Percentiles rank a stretch among this genome's conserved stretches.
These are phyloP conservation scores for Cetraspora pellucida DNA, from an alignment of 192 early-diverging fungal species.

Conservation along the genomic window DNA sequence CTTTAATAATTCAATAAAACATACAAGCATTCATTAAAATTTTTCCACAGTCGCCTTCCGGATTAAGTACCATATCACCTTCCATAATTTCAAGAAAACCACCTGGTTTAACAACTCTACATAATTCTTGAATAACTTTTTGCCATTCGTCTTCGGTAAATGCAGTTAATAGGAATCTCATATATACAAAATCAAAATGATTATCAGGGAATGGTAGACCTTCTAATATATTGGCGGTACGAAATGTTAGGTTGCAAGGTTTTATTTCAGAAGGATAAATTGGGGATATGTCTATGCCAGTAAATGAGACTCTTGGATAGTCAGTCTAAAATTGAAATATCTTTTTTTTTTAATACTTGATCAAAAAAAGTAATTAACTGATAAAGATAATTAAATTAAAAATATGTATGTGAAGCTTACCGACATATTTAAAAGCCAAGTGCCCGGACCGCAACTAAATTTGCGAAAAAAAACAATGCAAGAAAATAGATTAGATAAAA, in stretches of 20 bases:
- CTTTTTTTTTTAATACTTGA: too few relatives aligned
- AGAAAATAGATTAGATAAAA: too few relatives aligned
- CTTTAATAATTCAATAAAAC: not conserved
- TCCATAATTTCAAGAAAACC: slow-evolving; percentile 53
- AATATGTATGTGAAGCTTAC: too few relatives aligned
- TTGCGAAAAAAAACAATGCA: not conserved
- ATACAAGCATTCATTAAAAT: slow-evolving; percentile 6
- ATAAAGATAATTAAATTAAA: too few relatives aligned
- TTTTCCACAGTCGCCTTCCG: not conserved
- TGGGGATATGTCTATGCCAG: slow-evolving; percentile 53
- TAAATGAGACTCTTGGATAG: slow-evolving; percentile 49
- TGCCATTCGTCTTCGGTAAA: slow-evolving; percentile 52
- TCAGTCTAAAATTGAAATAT: too few relatives aligned
- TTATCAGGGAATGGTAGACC: slow-evolving; percentile 51
- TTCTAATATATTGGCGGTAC: slow-evolving; percentile 39
- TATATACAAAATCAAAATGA: slow-evolving; percentile 58
- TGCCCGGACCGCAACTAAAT: slow-evolving; percentile 35
- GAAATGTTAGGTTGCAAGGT: slow-evolving; percentile 44
- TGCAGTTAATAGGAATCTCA: slow-evolving; percentile 48
- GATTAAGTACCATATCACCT: slow-evolving; percentile 4
- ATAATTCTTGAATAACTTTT: slow-evolving; percentile 48
- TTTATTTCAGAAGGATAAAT: slow-evolving; percentile 47
- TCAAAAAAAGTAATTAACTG: too few relatives aligned
- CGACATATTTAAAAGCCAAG: slow-evolving; percentile 53
- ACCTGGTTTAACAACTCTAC: slow-evolving; percentile 57